Base-by-base conservation (phyloP, 306 rosid genomes). In the Pterocarpus macrocarpus region DNA sequence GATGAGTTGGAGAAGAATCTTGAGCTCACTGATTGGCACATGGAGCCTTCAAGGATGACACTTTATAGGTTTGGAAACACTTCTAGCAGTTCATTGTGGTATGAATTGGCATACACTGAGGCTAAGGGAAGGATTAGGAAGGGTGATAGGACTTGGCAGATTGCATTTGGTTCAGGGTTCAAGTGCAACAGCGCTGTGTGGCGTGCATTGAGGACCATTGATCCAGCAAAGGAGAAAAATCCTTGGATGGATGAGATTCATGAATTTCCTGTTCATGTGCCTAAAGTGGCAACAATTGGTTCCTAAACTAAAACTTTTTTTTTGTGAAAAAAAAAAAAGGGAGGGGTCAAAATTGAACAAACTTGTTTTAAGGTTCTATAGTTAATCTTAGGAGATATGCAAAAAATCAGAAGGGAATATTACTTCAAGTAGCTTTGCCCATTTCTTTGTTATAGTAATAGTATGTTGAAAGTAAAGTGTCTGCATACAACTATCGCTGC, bases 41-140 rank as follows among this genome's bases (percentile, higher is more conserved):
- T 94, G 98, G 97, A 94, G 71, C 98, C 98, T 0, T 94, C 98
- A 2, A 89, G 98, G 39, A 94, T 94, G 98, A 94, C 98, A 0
- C 90, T 94, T 0, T 5, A 91, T 6, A 85, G 97, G 64, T 92
- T 91, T 47, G 98, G 98, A 0, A 94, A 94, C 81, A 94, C 97
- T 30, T 94, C 98, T 1, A 94, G 98, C 52, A 94, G 98, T 12
- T 92, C 98, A 0, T 35, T 94, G 84, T 94, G 98, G 98, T 94
- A 94, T 34, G 98, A 94, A 15, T 58, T 94, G 85, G 97, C 98
- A 2, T 94, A 94, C 75, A 22, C 90, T 0, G 98, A 94, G 52
- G 90, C 97, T 3, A 94, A 94, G 33, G 97, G 97, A 30, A 84
- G 98, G 85, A 90, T 94, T 14, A 81, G 73, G 32, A 92, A 86